Evolutionary conservation across 2,329 filamentous ascomycete species (phyloP).

Genomic region (Apiospora saccharicola): DNA sequence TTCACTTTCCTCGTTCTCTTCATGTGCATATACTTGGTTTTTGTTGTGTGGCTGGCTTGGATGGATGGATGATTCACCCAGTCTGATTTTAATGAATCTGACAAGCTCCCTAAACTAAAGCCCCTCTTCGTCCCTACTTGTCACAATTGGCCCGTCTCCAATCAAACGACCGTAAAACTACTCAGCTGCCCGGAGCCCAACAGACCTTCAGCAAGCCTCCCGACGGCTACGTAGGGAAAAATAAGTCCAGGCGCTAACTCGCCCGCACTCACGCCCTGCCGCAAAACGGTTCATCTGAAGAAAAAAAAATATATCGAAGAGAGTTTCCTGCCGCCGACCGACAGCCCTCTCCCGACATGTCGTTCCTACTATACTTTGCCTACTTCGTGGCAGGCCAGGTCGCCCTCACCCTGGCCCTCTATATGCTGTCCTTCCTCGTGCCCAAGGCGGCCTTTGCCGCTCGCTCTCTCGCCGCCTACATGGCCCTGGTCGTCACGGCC

Average conservation of each 20-base stretch:
- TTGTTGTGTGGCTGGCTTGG: constrained; percentile 7
- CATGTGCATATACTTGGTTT: constrained; percentile 3
- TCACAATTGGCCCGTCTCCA: not conserved
- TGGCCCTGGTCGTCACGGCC: constrained; percentile 66
- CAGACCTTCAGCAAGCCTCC: constrained; percentile 23
- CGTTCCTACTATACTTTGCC: constrained; percentile 37
- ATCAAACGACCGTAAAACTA: not conserved
- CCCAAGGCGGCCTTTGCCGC: constrained; percentile 72
- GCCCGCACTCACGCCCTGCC: constrained; percentile 5
- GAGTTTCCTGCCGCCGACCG: not conserved
- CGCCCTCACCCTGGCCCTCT: constrained; percentile 63
- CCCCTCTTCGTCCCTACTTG: constrained; percentile 12
- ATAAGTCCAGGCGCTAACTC: not conserved
- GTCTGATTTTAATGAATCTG: not conserved
- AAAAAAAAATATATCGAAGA: constrained; percentile 10
- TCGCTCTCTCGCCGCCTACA: constrained; percentile 71
- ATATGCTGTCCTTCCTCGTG: constrained; percentile 65
- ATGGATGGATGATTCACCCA: constrained; percentile 15
- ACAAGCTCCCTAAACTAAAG: not conserved
- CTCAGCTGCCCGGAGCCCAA: constrained; percentile 19
- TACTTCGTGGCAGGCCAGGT: constrained; percentile 61
- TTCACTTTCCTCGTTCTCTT: not conserved
- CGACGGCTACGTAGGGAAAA: constrained; percentile 1
- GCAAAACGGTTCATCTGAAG: constrained; percentile 16
- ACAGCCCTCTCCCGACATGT: constrained; percentile 33